Evolutionary conservation across 257 asterid species (phyloP), one percentile per base, ranked within the genome.

Genomic region (Salvia rosmarinus): DNA sequence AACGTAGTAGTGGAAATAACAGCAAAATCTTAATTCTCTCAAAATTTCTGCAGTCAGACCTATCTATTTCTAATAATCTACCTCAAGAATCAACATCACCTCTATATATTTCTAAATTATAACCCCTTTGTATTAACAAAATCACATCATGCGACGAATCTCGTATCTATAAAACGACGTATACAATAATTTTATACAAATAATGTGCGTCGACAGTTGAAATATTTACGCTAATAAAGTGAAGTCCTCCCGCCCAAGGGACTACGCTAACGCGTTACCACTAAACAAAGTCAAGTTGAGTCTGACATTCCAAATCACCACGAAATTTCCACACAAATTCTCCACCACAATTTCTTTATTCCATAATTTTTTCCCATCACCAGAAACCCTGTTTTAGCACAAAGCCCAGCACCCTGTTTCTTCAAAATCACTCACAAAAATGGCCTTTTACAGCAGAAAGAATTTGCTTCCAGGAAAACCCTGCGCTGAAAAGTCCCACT

Each of bases 251-350:
- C 30, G 32, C 32, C 56, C 39, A 10, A 62, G 58, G 75, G 35
- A 39, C 42, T 57, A 69, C 73, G 82, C 78, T 63, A 75, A 66
- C 79, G 83, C 82, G 86, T 62, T 1, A 39, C 39, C 28, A 32
- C 32, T 64, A 63, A 49, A 23, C 17, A 67, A 6, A 67, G 39
- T 67, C 59, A 4, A 32, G 52, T 81, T 71, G 84, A 84, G 84
- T 59, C 44, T 9, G 7, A 43, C 39, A 54, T 4, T 13, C 34
- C 75, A 75, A 63, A 46, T 52, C 78, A n/a, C 78, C 5, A 14
- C 12, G 57, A 75, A 58, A 42, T 56, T 44, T 72, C 71, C 58
- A 17, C 14, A 51, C 28, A 19, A 19, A 6, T 47, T 25, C 55
- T 47, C 21, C 20, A 8, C 30, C 58, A 5, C 14, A 9, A 51